phyloP scores from a whole-genome alignment of 345 rosid genomes.

The Sisymbrium irio region DNA sequence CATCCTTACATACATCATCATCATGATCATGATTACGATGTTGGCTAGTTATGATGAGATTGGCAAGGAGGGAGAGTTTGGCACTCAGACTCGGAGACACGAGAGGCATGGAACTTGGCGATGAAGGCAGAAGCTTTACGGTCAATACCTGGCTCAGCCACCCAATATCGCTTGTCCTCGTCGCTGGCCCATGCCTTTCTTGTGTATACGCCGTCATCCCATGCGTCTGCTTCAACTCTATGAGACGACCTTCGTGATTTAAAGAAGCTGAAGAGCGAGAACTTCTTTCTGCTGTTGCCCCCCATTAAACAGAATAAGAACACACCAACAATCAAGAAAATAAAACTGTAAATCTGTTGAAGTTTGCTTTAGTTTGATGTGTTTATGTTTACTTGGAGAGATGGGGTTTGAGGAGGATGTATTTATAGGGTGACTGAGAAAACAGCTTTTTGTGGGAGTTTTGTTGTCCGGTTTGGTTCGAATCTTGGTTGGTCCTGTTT shows the following conservation, averaged over 20 bases:
- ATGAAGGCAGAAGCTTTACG: slow-evolving; percentile 55
- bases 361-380: slow-evolving; percentile 2
- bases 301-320: slow-evolving; percentile 37
- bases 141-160: slow-evolving; percentile 52
- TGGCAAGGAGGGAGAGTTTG: slow-evolving; percentile 36
- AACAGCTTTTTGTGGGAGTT: slow-evolving; percentile 5
- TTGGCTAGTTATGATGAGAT: slow-evolving; percentile 25
- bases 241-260: slow-evolving; percentile 36
- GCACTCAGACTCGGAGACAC: slow-evolving; percentile 43
- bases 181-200: slow-evolving; percentile 48
- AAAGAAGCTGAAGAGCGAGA: slow-evolving; percentile 41
- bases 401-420: slow-evolving; percentile 3
- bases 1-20: background rate
- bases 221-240: slow-evolving; percentile 19
- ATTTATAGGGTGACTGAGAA: slow-evolving; percentile 27
- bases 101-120: slow-evolving; percentile 48
- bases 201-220: slow-evolving; percentile 29
- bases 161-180: slow-evolving; percentile 42
- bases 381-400: slow-evolving; percentile 10
- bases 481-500: slow-evolving; percentile 15
- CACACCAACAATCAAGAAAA: background rate
- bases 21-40: background rate
- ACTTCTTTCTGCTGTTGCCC: slow-evolving; percentile 33
- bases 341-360: background rate
- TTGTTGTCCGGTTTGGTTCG: slow-evolving; percentile 22